Evolutionary conservation across 768 basidiomycete genomes (phyloP).

Genomic region (Tephrocybe sp.): DNA sequence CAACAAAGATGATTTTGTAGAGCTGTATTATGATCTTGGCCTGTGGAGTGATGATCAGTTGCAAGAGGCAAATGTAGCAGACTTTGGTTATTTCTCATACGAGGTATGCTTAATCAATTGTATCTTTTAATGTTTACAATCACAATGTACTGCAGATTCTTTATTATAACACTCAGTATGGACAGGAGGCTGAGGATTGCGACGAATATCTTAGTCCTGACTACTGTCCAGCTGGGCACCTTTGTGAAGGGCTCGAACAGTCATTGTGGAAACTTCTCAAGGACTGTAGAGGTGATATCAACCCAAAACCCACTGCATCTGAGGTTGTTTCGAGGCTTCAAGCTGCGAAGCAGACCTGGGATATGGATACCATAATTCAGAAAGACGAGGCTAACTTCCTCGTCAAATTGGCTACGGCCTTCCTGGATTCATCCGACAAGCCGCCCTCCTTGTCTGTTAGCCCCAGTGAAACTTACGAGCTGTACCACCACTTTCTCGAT

Average conservation of each 20-base stretch:
- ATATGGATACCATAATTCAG: background rate
- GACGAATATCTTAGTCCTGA: background rate
- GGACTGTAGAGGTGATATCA: background rate
- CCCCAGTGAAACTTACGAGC: background rate
- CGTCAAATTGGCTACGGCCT: background rate
- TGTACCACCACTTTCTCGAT: background rate
- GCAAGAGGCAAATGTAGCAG: background rate
- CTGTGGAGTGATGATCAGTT: background rate
- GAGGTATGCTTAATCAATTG: background rate
- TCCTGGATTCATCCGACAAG: background rate
- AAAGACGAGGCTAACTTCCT: background rate
- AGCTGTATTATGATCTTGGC: background rate
- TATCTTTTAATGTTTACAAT: background rate
- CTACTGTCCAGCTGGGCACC: background rate
- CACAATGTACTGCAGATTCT: background rate
- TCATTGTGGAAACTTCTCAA: background rate
- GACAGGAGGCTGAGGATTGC: background rate
- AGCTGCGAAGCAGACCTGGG: background rate
- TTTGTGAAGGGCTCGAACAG: background rate
- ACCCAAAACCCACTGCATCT: background rate
- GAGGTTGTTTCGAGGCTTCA: background rate
- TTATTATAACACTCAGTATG: background rate
- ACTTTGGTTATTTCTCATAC: background rate
- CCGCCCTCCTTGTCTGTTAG: background rate
- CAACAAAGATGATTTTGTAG: background rate